phyloP scores from a whole-genome alignment of 2,329 filamentous ascomycete species.

The Botrytis pseudocinerea region DNA sequence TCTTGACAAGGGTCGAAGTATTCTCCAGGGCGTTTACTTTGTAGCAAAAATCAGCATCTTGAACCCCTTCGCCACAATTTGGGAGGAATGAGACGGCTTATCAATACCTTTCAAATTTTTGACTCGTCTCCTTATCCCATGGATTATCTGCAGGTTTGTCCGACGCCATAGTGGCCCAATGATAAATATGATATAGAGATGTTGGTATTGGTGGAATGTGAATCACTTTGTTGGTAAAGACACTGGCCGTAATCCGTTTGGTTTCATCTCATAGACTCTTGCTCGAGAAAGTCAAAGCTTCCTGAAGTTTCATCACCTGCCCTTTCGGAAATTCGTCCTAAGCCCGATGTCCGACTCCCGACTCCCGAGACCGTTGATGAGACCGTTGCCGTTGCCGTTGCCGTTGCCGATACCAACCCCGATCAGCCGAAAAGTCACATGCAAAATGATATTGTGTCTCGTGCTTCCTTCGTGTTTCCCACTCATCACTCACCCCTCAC shows the following conservation, averaged over 20 bases:
- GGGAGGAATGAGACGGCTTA: conserved; percentile 25
- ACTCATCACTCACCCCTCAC: background rate
- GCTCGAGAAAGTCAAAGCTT: conserved; percentile 2
- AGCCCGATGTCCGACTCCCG: background rate
- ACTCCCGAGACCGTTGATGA: background rate
- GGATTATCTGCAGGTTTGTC: conserved; percentile 43
- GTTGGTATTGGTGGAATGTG: conserved; percentile 2
- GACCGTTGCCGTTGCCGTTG: background rate
- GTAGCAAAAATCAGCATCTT: background rate
- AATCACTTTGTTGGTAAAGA: background rate
- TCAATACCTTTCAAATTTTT: conserved; percentile 63
- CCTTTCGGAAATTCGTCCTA: background rate
- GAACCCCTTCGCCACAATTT: background rate
- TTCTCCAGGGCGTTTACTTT: conserved; percentile 82
- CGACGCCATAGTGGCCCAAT: conserved; percentile 31
- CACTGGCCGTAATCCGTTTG: background rate
- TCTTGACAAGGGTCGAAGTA: conserved; percentile 97
- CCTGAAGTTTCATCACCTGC: background rate
- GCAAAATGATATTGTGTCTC: background rate
- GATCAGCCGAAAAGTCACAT: background rate
- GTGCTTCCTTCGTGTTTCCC: background rate
- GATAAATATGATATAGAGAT: background rate
- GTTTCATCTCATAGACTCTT: background rate
- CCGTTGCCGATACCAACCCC: background rate
- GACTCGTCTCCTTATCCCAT: conserved; percentile 60